Base-by-base conservation (phyloP, 2,329 filamentous ascomycete genomes). In the Apiospora malaysiana region DNA sequence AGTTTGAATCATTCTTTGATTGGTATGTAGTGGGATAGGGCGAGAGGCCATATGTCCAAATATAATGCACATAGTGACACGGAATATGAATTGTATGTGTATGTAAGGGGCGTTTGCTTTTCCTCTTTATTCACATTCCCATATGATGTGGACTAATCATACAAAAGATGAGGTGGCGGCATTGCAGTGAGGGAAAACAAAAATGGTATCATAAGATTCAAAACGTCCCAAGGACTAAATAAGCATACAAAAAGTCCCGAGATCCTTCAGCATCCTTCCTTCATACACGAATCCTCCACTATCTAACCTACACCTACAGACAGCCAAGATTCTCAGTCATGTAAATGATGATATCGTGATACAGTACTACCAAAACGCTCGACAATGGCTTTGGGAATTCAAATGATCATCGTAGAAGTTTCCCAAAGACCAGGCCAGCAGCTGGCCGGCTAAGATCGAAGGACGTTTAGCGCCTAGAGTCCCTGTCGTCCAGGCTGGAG, bases 151-250 rank as follows among this genome's bases (percentile, higher is more conserved):
- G 18, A 32, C 18, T 37, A 10, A 8, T 0, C 18, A 37, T n/a
- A 12, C 27, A n/a, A 27, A 37, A 23, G 27, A 10, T 25, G 9
- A n/a, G 32, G 8, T n/a, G 32, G 16, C 9, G 8, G 10, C 25
- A 59, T 16, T 10, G 18, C 12, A n/a, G 14, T 63, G 56, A 63
- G 40, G 56, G 40, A 18, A 63, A 63, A 63, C 40, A 18, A 63
- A 63, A 63, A 63, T 63, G 56, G 56, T 63, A 63, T 63, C 56
- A 40, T 63, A 40, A 63, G 9, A 63, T 63, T 63, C 32, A 63
- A 63, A 56, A 63, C 56, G 51, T 63, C 56, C 56, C 32, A 14
- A 63, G 9, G n/a, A 63, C 32, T 63, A 40, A 16, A 56, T n/a
- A 59, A 27, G 51, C 37, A 40, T 63, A 63, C 21, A 63, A 40